Percentiles rank a stretch among this genome's conserved stretches.
Conservation (phyloP, 2,329 filamentous ascomycete genomes). For the Monilinia polystroma region DNA sequence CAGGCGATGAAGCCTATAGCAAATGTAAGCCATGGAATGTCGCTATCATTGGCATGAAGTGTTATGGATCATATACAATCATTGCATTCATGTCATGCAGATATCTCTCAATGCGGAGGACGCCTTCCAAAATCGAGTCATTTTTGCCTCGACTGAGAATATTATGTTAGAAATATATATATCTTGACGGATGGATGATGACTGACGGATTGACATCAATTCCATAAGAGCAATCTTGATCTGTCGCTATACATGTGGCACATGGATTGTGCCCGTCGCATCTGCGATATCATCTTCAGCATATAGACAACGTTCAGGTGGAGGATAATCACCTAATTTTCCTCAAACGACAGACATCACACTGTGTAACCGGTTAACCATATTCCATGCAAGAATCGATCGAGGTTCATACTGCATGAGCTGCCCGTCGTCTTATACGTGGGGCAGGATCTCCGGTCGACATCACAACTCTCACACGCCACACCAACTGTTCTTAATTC, state of each 20-base stretch:
- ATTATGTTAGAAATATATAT: neutral
- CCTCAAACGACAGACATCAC: slow-evolving; percentile 48
- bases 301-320: slow-evolving; percentile 10
- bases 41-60: neutral
- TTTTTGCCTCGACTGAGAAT: slow-evolving; percentile 48
- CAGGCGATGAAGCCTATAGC: slow-evolving; percentile 14
- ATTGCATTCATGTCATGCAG: slow-evolving; percentile 46
- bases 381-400: neutral
- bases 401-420: slow-evolving; percentile 34
- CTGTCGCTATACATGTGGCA: slow-evolving; percentile 30
- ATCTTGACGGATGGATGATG: neutral
- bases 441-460: slow-evolving; percentile 17
- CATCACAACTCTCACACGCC: slow-evolving; percentile 4
- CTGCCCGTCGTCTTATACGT: slow-evolving; percentile 29
- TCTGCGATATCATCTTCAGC: slow-evolving; percentile 36
- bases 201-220: slow-evolving; percentile 38
- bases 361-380: slow-evolving; percentile 40
- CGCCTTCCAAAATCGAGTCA: slow-evolving; percentile 52
- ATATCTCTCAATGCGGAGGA: slow-evolving; percentile 48
- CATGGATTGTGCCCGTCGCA: slow-evolving; percentile 51
- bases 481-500: neutral
- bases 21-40: neutral
- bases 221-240: slow-evolving; percentile 38
- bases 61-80: slow-evolving; percentile 15
- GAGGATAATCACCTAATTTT: slow-evolving; percentile 46